Evolutionary conservation across 225 moss, liverwort and hornwort species (phyloP).

Genomic region (Anthoceros angustus): DNA sequence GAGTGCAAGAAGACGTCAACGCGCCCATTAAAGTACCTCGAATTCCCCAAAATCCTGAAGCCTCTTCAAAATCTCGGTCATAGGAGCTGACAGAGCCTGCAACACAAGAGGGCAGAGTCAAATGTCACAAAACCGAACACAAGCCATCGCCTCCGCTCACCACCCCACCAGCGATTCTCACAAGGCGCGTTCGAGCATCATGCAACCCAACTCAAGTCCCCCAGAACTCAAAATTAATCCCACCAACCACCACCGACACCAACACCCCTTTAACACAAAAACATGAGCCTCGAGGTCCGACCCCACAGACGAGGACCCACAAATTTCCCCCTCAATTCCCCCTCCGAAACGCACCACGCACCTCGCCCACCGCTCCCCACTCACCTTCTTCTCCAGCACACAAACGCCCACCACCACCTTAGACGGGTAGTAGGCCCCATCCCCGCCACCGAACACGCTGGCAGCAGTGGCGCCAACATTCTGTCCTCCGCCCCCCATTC

Average conservation of each 20-base stretch:
- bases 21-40: constrained; percentile 13
- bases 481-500: no score
- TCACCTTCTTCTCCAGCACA: constrained; percentile 65
- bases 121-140: neutral
- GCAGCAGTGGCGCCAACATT: neutral
- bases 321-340: neutral
- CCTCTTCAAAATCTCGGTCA: constrained; percentile 37
- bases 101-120: constrained; percentile 7
- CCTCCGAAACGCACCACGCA: no score
- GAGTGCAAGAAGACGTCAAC: neutral
- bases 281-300: neutral
- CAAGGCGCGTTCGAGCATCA: neutral
- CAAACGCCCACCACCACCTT: constrained; percentile 57
- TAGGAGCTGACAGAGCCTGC: constrained; percentile 52
- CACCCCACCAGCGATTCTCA: constrained; percentile 9
- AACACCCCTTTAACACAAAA: no score
- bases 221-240: no score
- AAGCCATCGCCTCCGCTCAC: neutral
- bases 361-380: neutral
- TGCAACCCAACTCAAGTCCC: no score
- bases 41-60: constrained; percentile 34
- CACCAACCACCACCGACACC: no score
- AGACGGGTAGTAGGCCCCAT: neutral
- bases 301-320: constrained; percentile 9
- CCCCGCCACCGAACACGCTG: neutral